A percentile compares a stretch with the other conserved stretches of the same genome.
phyloP scores from a whole-genome alignment of 75 land plant species.

The Selaginella moellendorffii region DNA sequence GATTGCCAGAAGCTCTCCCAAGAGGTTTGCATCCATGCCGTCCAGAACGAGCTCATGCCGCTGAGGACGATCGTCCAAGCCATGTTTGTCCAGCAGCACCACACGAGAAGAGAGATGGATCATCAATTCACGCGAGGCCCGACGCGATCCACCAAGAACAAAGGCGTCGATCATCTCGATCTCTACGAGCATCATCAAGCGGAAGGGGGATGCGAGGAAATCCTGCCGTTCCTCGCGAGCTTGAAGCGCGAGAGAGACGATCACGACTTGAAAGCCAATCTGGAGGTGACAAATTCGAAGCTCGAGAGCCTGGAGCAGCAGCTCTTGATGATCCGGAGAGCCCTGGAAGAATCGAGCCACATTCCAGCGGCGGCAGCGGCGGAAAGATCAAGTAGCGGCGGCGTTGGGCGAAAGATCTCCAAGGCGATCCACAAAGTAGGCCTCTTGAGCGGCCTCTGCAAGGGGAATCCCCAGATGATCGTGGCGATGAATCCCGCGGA shows the following conservation, averaged over 20 bases:
- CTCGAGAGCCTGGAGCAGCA: conserved; percentile 3
- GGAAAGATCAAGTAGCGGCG: not conserved
- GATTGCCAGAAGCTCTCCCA: conserved; percentile 1
- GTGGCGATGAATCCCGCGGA: not conserved
- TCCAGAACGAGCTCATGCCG: conserved; percentile 3
- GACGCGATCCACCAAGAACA: not conserved
- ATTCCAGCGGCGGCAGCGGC: conserved; percentile 2
- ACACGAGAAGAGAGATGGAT: not conserved
- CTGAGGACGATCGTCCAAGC: not conserved
- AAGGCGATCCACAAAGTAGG: conserved; percentile 1
- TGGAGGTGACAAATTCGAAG: conserved; percentile 3
- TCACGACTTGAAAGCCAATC: not conserved
- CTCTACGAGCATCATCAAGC: not conserved
- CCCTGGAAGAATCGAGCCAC: not conserved
- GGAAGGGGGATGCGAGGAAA: not conserved
- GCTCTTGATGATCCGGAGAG: not conserved
- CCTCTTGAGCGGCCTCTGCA: conserved; percentile 4
- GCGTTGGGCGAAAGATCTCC: not conserved
- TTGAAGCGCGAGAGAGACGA: not conserved
- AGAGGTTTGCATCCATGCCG: conserved; percentile 2
- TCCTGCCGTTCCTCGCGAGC: not conserved
- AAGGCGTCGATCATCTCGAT: not conserved
- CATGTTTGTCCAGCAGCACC: not conserved
- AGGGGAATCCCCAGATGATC: not conserved
- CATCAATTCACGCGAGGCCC: not conserved